Conservation (phyloP, 441 rosid genomes). For the Brassica balearica region DNA sequence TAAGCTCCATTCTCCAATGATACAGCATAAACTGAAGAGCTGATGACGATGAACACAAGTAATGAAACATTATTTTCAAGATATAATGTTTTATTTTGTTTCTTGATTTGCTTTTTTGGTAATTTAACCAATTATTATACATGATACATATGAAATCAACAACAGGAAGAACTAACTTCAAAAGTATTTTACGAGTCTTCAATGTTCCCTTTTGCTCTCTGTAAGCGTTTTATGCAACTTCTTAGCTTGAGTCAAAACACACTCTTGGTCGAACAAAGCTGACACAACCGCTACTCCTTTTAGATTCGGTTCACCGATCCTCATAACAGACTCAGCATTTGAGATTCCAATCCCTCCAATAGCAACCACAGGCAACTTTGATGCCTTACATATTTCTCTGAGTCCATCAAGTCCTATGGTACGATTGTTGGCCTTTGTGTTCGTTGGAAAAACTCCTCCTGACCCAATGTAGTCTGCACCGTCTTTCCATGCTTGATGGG, state of each 20-base stretch:
- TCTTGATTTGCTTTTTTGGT: neutral
- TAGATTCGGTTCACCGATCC: slow-evolving; percentile 51
- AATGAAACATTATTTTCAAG: neutral
- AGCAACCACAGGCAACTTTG: slow-evolving; percentile 90
- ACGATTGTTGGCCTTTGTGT: slow-evolving; percentile 75
- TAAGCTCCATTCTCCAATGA: neutral
- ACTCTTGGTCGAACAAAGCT: slow-evolving; percentile 76
- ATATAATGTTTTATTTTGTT: neutral
- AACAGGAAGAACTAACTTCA: too few species aligned
- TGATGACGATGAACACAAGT: neutral
- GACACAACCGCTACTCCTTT: slow-evolving; percentile 93
- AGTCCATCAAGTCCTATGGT: slow-evolving; percentile 92
- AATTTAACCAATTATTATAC: neutral
- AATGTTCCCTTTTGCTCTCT: slow-evolving; percentile 26
- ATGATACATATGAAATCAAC: neutral
- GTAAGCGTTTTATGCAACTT: slow-evolving; percentile 49
- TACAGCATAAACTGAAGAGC: neutral
- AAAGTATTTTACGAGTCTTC: neutral
- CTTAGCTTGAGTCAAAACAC: slow-evolving; percentile 55
- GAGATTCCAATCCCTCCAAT: slow-evolving; percentile 76
- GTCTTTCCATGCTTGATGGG: slow-evolving; percentile 83
- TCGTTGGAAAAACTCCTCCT: slow-evolving; percentile 85
- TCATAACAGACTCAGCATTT: slow-evolving; percentile 58
- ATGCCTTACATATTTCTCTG: slow-evolving; percentile 73
- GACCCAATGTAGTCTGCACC: slow-evolving; percentile 94